Percentiles rank a stretch among this genome's conserved stretches.
phyloP scores from a whole-genome alignment of 495 filamentous ascomycete genomes.

The Stereocaulon alpinum region DNA sequence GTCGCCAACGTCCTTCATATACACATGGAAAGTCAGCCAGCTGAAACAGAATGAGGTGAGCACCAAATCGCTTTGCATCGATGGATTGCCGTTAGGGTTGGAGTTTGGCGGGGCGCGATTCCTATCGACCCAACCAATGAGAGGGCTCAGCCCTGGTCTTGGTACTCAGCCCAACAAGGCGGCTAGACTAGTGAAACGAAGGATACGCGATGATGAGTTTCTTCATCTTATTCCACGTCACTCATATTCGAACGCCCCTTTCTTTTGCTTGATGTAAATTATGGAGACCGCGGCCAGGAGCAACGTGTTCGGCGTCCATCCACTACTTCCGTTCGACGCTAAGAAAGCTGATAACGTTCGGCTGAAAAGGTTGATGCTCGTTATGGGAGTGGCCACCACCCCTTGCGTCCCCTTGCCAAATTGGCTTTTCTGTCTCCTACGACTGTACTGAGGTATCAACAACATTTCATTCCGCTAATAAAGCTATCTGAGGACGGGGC shows the following conservation, averaged over 20 bases:
- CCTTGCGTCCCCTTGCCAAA: not conserved
- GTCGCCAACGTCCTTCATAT: not conserved
- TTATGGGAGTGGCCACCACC: not conserved
- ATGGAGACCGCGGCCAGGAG: not conserved
- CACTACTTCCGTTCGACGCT: not conserved
- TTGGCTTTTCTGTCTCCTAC: too few relatives aligned
- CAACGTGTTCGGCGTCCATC: not conserved
- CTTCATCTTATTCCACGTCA: not conserved
- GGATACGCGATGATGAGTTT: not conserved
- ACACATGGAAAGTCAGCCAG: not conserved
- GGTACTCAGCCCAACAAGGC: conserved; percentile 10
- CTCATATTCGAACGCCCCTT: not conserved
- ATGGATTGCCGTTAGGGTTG: not conserved
- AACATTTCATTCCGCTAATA: too few relatives aligned
- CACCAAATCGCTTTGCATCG: conserved; percentile 1
- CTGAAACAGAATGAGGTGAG: not conserved
- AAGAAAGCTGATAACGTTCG: not conserved
- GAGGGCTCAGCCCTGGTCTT: conserved; percentile 2
- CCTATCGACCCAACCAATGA: conserved; percentile 3
- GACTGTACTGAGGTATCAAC: too few relatives aligned
- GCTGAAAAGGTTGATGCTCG: not conserved
- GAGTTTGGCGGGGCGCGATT: not conserved
- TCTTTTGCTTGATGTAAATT: not conserved
- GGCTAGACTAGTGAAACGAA: conserved; percentile 1
- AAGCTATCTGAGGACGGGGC: too few relatives aligned